Evolutionary conservation across 192 early-diverging fungal genomes (phyloP).

Genomic region (Umbelopsis sp.): DNA sequence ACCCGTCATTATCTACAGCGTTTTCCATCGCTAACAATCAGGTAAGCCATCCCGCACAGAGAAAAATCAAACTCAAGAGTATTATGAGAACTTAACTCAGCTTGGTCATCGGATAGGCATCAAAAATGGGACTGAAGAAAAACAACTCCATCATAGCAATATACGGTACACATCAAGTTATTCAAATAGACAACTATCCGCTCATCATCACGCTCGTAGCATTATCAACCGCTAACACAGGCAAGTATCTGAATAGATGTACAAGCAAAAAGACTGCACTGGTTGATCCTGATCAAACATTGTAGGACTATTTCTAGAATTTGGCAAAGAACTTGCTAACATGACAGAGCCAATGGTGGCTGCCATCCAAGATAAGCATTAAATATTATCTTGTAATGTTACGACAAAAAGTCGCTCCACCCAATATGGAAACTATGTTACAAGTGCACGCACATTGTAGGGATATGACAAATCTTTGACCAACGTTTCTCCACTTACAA

Average conservation of each 20-base stretch:
- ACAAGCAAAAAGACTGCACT: no score
- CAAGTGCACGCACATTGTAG: no score
- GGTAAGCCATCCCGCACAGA: conserved; percentile 33
- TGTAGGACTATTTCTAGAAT: conserved; percentile 50
- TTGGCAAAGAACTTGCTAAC: conserved; percentile 50
- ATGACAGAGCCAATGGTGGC: conserved; percentile 50
- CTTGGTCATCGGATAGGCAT: conserved; percentile 42
- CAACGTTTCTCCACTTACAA: no score
- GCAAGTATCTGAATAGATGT: conserved; percentile 32
- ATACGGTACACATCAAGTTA: conserved; percentile 58
- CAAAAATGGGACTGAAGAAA: conserved; percentile 62
- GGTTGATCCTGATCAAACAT: neutral
- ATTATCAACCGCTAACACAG: conserved; percentile 58
- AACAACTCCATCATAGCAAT: conserved; percentile 63
- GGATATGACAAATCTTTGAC: no score
- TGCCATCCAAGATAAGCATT: conserved; percentile 49
- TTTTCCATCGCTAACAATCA: conserved; percentile 66
- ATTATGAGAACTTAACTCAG: neutral
- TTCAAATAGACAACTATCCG: conserved; percentile 64
- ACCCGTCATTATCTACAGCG: conserved; percentile 59
- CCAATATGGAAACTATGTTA: no score
- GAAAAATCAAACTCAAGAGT: neutral
- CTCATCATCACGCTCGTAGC: conserved; percentile 64
- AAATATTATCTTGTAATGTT: neutral
- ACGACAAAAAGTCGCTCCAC: no score